These are phyloP conservation scores for Sugiyamaella neomexicana DNA, from an alignment of 1,139 yeast genomes.

Conservation along the genomic window DNA sequence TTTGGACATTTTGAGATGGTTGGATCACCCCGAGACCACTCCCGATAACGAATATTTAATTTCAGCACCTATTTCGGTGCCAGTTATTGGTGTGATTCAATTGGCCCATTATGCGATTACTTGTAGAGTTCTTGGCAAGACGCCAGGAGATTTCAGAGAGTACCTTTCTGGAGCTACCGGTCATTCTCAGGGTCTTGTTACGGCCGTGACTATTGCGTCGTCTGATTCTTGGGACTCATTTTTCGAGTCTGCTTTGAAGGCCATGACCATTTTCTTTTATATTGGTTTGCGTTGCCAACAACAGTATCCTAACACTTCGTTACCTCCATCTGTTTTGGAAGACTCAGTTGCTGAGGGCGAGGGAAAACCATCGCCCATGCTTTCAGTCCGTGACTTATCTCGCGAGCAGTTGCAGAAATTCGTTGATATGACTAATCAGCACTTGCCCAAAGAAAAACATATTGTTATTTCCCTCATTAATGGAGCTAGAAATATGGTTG, in stretches of 20 bases:
- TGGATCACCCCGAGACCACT: conserved; percentile 75
- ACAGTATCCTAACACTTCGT: conserved; percentile 88
- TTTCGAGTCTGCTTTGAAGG: conserved; percentile 67
- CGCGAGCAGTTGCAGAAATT: conserved; percentile 73
- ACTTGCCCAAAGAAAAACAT: conserved; percentile 88
- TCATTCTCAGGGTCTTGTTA: conserved; percentile 95
- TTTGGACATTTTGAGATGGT: conserved; percentile 84
- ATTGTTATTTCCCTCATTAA: conserved; percentile 87
- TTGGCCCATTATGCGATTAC: conserved; percentile 90
- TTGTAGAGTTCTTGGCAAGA: conserved; percentile 76
- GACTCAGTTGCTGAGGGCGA: conserved; percentile 93
- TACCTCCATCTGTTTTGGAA: conserved; percentile 90
- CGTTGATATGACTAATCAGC: conserved; percentile 86
- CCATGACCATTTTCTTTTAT: conserved; percentile 82
- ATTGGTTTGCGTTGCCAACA: conserved; percentile 91
- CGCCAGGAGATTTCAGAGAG: conserved; percentile 84
- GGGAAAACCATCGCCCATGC: conserved; percentile 97
- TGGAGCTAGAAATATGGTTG: conserved; percentile 94
- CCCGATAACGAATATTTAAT: conserved; percentile 89
- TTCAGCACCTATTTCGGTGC: conserved; percentile 92
- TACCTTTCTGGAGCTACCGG: conserved; percentile 86
- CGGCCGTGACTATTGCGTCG: conserved; percentile 88
- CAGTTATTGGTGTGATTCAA: conserved; percentile 93
- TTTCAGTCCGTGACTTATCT: conserved; percentile 85
- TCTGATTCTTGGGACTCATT: conserved; percentile 86